Evolutionary conservation across 768 basidiomycete species (phyloP), one percentile per base, ranked within the genome.

Genomic region (Pisolithus sp.): DNA sequence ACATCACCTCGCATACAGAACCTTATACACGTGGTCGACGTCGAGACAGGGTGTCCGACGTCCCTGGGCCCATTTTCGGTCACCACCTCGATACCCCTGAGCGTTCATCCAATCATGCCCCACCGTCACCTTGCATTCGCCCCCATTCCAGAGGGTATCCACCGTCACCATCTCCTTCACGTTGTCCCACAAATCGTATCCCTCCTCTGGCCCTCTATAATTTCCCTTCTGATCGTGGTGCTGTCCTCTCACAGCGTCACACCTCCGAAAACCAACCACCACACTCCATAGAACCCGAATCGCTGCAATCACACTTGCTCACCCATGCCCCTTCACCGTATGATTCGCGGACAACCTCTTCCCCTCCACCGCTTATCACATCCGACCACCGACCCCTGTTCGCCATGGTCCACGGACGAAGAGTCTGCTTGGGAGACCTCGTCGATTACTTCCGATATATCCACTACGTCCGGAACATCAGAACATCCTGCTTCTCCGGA

Each of bases 351-450:
- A 7, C 44, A 50, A 21, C 49, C 52, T 48, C 60, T 7, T 59
- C 46, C 13, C 30, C 34, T 50, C 57, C 50, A 38, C 49, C 50
- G 49, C 56, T 46, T 34, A 52, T 55, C 38, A 55, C 55, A 18
- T 51, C 59, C 17, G 56, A 55, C 15, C 44, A 37, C 49, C 60
- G 51, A 36, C 67, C 64, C n/a, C 12, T 46, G 72, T 51, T 86
- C 85, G 0, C 78, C 85, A 2, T 88, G 82, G 82, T 80, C 83
- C 15, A 86, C 84, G 3, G 86, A 89, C 52, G 87, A 86, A 57
- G 86, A 89, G 52, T 87, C 83, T 7, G 77, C 76, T 36, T 88
- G 85, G 83, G 86, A 88, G 54, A 80, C 83, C 3, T 81, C 79
- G 30, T 89, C 86, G 17, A 73, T 71, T 13, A 76, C 78, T 1